Conservation (phyloP, 2,329 filamentous ascomycete species). For the Neocucurbitaria cava region DNA sequence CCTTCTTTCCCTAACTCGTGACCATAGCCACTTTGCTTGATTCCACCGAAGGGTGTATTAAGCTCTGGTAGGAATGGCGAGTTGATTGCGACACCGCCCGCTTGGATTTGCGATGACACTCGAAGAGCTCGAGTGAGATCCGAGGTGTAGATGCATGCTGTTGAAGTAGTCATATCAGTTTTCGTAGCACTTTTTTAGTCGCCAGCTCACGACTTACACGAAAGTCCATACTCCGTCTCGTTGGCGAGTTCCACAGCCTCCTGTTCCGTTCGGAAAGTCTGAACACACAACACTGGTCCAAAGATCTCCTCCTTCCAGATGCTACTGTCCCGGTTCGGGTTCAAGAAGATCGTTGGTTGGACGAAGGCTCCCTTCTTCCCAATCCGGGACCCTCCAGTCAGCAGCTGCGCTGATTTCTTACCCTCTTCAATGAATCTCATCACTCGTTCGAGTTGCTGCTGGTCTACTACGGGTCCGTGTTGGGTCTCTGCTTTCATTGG, state of each 20-base stretch:
- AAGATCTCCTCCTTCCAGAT: conserved; percentile 30
- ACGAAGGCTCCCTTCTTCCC: conserved; percentile 12
- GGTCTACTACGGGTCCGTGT: neutral
- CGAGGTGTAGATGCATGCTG: neutral
- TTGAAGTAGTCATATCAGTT: neutral
- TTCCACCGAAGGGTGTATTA: conserved; percentile 27
- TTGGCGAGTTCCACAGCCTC: conserved; percentile 3
- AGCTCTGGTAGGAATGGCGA: neutral
- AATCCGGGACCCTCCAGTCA: neutral
- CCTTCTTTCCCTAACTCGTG: conserved; percentile 18
- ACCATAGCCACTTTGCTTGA: conserved; percentile 24
- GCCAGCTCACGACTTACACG: neutral
- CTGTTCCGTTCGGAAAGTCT: conserved; percentile 26
- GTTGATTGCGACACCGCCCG: conserved; percentile 24
- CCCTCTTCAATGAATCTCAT: neutral
- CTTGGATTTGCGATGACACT: conserved; percentile 9
- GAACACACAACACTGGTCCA: conserved; percentile 25
- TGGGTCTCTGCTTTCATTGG: neutral
- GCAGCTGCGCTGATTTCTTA: neutral
- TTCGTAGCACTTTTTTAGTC: neutral
- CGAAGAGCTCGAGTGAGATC: conserved; percentile 5
- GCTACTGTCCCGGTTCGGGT: conserved; percentile 10
- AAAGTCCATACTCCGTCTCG: conserved; percentile 3
- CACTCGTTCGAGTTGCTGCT: neutral
- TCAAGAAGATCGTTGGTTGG: conserved; percentile 31